phyloP scores from a whole-genome alignment of 1,284 basidiomycete species.

The Sporisorium exsertum region DNA sequence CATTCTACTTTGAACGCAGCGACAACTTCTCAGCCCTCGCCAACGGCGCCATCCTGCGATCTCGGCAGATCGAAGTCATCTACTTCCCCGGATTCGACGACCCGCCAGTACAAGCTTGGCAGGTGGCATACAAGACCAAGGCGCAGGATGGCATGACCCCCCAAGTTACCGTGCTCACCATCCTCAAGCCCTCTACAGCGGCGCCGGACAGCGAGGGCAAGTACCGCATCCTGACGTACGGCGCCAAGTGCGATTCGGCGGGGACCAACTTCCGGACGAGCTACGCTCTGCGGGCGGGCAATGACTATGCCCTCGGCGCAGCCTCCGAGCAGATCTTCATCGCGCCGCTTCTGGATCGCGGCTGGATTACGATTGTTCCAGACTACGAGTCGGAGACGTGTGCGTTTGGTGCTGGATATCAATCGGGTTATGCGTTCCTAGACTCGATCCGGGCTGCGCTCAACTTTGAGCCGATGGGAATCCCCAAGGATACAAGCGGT shows the following conservation, averaged over 20 bases:
- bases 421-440: conserved; percentile 55
- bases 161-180: conserved; percentile 49
- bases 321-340: conserved; percentile 59
- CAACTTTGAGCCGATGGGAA: conserved; percentile 41
- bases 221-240: conserved; percentile 35
- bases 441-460: conserved; percentile 59
- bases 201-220: conserved; percentile 32
- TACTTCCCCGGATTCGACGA: conserved; percentile 51
- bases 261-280: conserved; percentile 45
- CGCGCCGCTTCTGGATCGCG: conserved; percentile 52
- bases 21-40: conserved; percentile 18
- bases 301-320: conserved; percentile 34
- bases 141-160: conserved; percentile 46
- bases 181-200: conserved; percentile 42
- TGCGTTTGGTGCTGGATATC: conserved; percentile 58
- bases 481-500: conserved; percentile 19
- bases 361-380: conserved; percentile 57
- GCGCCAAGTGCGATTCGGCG: conserved; percentile 46
- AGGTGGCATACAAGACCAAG: conserved; percentile 53
- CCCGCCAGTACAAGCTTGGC: conserved; percentile 46
- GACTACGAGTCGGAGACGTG: conserved; percentile 63
- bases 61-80: conserved; percentile 42
- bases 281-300: conserved; percentile 43
- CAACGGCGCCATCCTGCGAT: conserved; percentile 51
- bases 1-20: conserved; percentile 52